phyloP scores from a whole-genome alignment of 2,329 filamentous ascomycete species.

The Arthroderma sp. region DNA sequence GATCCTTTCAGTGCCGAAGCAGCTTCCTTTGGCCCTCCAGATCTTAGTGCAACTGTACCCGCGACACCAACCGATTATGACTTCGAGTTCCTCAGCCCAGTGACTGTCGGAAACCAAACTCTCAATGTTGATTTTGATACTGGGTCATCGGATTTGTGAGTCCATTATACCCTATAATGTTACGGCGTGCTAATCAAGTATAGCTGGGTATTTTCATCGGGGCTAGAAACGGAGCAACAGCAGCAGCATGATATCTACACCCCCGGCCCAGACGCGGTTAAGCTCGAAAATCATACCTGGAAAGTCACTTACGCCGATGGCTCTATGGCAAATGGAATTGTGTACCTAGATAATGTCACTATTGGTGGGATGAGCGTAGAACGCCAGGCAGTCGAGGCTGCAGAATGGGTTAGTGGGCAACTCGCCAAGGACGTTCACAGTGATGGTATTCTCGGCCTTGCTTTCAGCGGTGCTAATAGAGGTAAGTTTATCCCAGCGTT shows the following conservation, averaged over 20 bases:
- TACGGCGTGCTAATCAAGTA: not conserved
- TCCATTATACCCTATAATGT: conserved; percentile 4
- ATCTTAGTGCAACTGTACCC: conserved; percentile 9
- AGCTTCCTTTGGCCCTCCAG: not conserved
- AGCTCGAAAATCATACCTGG: conserved; percentile 42
- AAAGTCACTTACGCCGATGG: conserved; percentile 53
- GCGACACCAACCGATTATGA: conserved; percentile 39
- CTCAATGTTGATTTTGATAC: conserved; percentile 61
- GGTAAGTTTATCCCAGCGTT: conserved; percentile 11
- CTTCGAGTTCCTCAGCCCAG: conserved; percentile 46
- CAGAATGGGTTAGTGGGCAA: conserved; percentile 41
- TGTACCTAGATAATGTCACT: conserved; percentile 52
- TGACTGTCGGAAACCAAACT: conserved; percentile 50
- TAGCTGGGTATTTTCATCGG: conserved; percentile 54
- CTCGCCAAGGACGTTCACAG: conserved; percentile 40
- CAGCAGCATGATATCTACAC: conserved; percentile 47
- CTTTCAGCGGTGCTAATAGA: conserved; percentile 48
- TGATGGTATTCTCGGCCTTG: conserved; percentile 48
- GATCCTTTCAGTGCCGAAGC: not conserved
- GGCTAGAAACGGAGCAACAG: conserved; percentile 38
- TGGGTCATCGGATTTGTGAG: conserved; percentile 53
- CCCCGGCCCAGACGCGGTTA: conserved; percentile 35
- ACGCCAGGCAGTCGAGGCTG: conserved; percentile 53
- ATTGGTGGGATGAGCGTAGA: conserved; percentile 48
- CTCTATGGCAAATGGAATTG: conserved; percentile 47